phyloP scores from a whole-genome alignment of 768 basidiomycete species.

The Termitomyces sp. region DNA sequence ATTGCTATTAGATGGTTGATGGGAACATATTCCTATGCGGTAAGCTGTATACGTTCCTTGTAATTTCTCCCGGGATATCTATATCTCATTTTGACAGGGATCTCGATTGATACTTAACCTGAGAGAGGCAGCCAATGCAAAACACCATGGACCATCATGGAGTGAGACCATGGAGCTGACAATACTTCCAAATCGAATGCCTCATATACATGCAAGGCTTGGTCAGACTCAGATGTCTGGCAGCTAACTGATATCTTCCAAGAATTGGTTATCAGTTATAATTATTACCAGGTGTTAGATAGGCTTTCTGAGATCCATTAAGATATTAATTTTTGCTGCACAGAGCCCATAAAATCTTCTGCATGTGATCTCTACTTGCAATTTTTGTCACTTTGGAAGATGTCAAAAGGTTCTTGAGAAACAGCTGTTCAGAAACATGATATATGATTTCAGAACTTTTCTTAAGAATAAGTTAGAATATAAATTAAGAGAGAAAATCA shows the following conservation, averaged over 20 bases:
- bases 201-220: neutral
- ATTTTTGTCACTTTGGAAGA: too few relatives aligned
- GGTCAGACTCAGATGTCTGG: neutral
- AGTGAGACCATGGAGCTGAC: neutral
- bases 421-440: too few relatives aligned
- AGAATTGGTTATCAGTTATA: too few relatives aligned
- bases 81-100: neutral
- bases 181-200: neutral
- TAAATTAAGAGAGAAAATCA: too few relatives aligned
- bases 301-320: too few relatives aligned
- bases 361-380: too few relatives aligned
- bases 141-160: neutral
- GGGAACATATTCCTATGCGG: conserved; percentile 1
- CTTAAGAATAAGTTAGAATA: too few relatives aligned
- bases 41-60: neutral
- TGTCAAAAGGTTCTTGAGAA: too few relatives aligned
- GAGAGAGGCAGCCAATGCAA: neutral
- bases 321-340: too few relatives aligned
- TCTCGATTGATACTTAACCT: conserved; percentile 6
- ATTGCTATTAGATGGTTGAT: neutral
- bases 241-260: neutral
- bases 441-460: too few relatives aligned
- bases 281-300: too few relatives aligned
- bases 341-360: too few relatives aligned
- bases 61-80: neutral